Conservation (phyloP, 176 grass and related monocot genomes). For the barley (Hordeum vulgare) region MorexV3_pseudomolecules_assembly NC_058519.1:36449873-36450372, state of each 20-base stretch:
- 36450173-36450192: background rate
- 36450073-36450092: slow-evolving; percentile 10
- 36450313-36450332: background rate
- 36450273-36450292: background rate
- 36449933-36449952: background rate
- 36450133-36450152: background rate
- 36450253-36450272: slow-evolving; percentile 13
- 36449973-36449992: background rate
- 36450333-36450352: no score
- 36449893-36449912: slow-evolving; percentile 42
- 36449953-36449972: slow-evolving; percentile 11
- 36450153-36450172: slow-evolving; percentile 30
- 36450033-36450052: background rate
- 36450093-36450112: background rate
- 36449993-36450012: slow-evolving; percentile 7
- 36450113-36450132: background rate
- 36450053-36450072: background rate
- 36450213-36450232: slow-evolving; percentile 10
- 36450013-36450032: background rate
- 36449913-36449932: slow-evolving; percentile 34
- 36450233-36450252: slow-evolving; percentile 28
- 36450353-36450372: no score
- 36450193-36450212: background rate
- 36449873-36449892: slow-evolving; percentile 56
- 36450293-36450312: background rate